Evolutionary conservation across 2,329 filamentous ascomycete species (phyloP), one percentile per base, ranked within the genome.

Genomic region (Botrytis pseudocinerea): DNA sequence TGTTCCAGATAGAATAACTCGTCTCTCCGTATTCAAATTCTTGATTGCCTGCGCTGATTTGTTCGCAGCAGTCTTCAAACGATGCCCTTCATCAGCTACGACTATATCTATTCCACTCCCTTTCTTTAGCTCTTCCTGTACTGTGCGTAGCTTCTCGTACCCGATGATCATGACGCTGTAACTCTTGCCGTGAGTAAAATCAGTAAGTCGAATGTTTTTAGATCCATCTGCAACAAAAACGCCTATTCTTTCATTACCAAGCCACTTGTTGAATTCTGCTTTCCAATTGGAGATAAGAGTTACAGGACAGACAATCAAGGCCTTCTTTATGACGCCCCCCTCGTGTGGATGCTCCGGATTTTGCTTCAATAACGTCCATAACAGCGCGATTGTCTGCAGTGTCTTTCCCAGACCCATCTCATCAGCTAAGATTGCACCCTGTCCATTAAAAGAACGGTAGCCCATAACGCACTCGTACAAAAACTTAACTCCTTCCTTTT

Each of bases 21-120:
- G 69, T 62, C 76, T 77, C 5, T 75, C 69, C 0, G 96, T 98
- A 51, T 98, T 97, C 1, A 99, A 87, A 0, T 98, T 86, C 69
- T 95, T 88, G 57, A 97, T 98, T 0, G 95, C 94, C 70, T 94
- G 92, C 74, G 98, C 97, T 0, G 98, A 87, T 75, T 94, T 93
- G 60, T 95, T 97, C 69, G 98, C 94, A 76, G 97, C 92, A 75
- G 98, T 99, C 84, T 99, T 99, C 85, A 99, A 91, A 1, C 96
- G 92, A 81, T 99, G 96, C 0, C 96, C 96, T 83, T 99, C 96
- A 78, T 99, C 95, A 71, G 98, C 97, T 78, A 99, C 95, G 78
- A 99, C 97, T 78, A 98, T 91, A 78, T 93, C 91, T 66, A 93
- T 88, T 1, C 88, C 87, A 71, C 83, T 82, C 10, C 88, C 89